A percentile compares a stretch with the other conserved stretches of the same genome.
Conservation (phyloP, 2,329 filamentous ascomycete genomes). For the Fusarium avenaceum region DNA sequence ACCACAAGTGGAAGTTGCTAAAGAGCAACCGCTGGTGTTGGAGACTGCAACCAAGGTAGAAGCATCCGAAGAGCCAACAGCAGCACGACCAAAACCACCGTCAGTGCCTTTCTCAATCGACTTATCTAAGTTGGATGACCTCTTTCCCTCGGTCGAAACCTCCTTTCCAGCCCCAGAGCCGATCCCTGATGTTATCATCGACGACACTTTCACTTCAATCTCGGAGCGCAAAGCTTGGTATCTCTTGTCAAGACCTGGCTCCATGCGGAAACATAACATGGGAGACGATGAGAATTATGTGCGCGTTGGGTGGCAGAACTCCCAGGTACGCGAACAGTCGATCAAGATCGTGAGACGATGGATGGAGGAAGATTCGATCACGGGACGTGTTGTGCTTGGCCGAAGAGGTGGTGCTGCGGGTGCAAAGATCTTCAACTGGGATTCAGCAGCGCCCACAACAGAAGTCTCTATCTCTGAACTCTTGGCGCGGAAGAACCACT, state of each 20-base stretch:
- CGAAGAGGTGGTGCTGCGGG: conserved; percentile 58
- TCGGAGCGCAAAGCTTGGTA: conserved; percentile 76
- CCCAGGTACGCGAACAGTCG: conserved; percentile 65
- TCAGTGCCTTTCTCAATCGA: conserved; percentile 51
- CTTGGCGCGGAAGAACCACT: conserved; percentile 49
- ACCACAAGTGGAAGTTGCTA: background rate
- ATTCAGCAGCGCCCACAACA: conserved; percentile 65
- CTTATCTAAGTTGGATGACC: conserved; percentile 51
- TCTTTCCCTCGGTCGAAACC: conserved; percentile 50
- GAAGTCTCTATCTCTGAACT: conserved; percentile 62
- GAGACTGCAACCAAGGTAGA: conserved; percentile 5
- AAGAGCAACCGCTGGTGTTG: conserved; percentile 1
- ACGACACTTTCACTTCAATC: conserved; percentile 66
- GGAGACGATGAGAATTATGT: conserved; percentile 72
- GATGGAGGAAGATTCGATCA: conserved; percentile 75
- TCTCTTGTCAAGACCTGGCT: conserved; percentile 71
- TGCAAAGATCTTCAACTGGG: conserved; percentile 72
- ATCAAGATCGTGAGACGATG: conserved; percentile 72
- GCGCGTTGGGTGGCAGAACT: conserved; percentile 69
- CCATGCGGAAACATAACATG: conserved; percentile 67
- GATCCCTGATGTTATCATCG: conserved; percentile 62
- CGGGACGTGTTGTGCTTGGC: conserved; percentile 61
- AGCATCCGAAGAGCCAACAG: background rate
- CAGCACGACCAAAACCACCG: conserved; percentile 19
- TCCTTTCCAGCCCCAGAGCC: conserved; percentile 51